phyloP scores from a whole-genome alignment of 176 grass and related monocot genomes.

The Dendrocalamus sinicus region DNA sequence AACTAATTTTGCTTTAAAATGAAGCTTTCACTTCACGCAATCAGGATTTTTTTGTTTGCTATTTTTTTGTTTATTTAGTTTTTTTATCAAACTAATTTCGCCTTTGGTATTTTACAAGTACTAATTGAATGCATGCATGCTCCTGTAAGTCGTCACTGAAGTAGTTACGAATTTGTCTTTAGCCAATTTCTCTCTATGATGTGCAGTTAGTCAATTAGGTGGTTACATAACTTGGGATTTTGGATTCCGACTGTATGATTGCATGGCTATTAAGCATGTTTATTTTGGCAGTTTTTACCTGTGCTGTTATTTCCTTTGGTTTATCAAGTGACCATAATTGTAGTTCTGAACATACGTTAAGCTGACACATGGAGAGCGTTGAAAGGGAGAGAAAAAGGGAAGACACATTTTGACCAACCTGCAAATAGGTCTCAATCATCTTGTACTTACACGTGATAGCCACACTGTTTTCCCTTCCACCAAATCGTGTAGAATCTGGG shows the following conservation, averaged over 20 bases:
- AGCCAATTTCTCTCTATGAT: background rate
- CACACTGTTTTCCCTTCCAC: background rate
- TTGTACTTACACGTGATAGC: background rate
- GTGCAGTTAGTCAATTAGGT: conserved; percentile 19
- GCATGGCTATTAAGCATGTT: conserved; percentile 1
- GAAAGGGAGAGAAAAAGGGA: background rate
- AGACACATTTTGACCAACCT: conserved; percentile 6
- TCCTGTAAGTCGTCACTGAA: background rate
- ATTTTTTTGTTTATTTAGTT: background rate
- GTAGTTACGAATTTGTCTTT: background rate
- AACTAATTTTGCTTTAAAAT: background rate
- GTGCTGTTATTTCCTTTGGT: background rate
- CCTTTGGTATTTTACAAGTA: background rate
- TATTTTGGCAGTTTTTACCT: conserved; percentile 24
- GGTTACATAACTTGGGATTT: conserved; percentile 23
- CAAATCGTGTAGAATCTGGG: background rate
- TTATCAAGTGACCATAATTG: conserved; percentile 2
- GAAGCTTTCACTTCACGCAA: background rate
- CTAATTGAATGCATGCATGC: conserved; percentile 10
- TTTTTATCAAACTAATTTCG: background rate
- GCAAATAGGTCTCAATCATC: background rate
- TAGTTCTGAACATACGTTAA: background rate
- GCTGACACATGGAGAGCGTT: background rate
- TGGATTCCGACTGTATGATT: background rate
- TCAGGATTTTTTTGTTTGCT: background rate